Percentiles rank a stretch among this genome's conserved stretches.
These are phyloP conservation scores for Coniochaeta sp. DNA, from an alignment of 2,329 filamentous ascomycete genomes.

Conservation along the genomic window DNA sequence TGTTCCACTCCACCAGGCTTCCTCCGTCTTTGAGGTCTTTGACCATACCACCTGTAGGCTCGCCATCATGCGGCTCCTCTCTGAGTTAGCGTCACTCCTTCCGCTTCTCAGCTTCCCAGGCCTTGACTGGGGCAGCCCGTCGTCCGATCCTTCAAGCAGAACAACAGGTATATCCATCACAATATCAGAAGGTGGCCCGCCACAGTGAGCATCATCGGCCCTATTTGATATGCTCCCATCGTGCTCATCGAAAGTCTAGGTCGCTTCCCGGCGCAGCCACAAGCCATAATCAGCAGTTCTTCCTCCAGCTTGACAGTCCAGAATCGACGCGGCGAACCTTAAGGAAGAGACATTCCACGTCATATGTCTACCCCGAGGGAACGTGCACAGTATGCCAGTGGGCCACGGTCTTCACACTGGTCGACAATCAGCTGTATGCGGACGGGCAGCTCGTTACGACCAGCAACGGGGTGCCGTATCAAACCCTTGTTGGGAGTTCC, in stretches of 20 bases:
- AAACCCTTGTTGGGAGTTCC: conserved; percentile 2
- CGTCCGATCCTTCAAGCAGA: background rate
- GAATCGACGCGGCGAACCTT: background rate
- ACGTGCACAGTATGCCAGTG: conserved; percentile 1
- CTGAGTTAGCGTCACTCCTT: conserved; percentile 1
- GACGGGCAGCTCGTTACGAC: conserved; percentile 1
- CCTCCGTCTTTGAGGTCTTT: background rate
- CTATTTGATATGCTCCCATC: background rate
- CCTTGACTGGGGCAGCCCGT: conserved; percentile 1
- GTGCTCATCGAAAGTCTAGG: background rate
- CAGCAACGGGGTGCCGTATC: background rate
- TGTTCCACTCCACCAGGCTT: background rate
- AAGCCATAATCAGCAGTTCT: background rate
- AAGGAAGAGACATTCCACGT: background rate
- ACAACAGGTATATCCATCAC: background rate
- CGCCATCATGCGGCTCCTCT: background rate
- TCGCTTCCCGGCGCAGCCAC: background rate
- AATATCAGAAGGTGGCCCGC: background rate
- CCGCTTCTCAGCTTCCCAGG: conserved; percentile 1
- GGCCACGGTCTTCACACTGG: conserved; percentile 3
- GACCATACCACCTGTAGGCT: background rate
- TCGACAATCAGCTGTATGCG: conserved; percentile 4
- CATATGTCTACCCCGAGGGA: conserved; percentile 3
- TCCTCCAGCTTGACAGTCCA: background rate
- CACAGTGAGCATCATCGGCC: background rate